phyloP scores from a whole-genome alignment of 140 eudicot genomes.

The Oenanthe javanica region DNA sequence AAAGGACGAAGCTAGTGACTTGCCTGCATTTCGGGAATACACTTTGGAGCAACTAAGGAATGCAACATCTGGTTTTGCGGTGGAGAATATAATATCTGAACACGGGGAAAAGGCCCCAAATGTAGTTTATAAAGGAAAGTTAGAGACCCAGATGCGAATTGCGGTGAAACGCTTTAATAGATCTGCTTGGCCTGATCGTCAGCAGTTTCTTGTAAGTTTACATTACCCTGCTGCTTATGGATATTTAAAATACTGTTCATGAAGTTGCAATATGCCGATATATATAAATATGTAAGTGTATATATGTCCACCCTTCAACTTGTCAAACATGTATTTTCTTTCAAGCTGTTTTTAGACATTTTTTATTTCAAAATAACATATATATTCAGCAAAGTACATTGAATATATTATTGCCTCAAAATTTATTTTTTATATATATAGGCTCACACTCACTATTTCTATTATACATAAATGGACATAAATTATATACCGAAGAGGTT shows the following conservation, averaged over 20 bases:
- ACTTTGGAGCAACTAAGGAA: slow-evolving; percentile 65
- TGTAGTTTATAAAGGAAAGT: slow-evolving; percentile 79
- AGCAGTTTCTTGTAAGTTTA: slow-evolving; percentile 70
- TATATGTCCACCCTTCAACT: not conserved
- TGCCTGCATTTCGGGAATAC: slow-evolving; percentile 65
- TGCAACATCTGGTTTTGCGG: slow-evolving; percentile 85
- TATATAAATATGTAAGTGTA: no score
- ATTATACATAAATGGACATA: not conserved
- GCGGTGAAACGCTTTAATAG: slow-evolving; percentile 86
- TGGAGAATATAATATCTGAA: slow-evolving; percentile 84
- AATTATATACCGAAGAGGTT: not conserved
- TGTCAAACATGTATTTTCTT: not conserved
- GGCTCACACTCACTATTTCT: not conserved
- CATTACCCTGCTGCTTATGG: not conserved
- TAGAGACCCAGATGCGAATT: slow-evolving; percentile 58
- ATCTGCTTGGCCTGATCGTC: slow-evolving; percentile 96
- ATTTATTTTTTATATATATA: not conserved
- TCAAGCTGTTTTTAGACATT: not conserved
- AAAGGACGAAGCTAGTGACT: slow-evolving; percentile 42
- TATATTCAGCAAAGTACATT: not conserved
- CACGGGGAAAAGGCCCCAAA: slow-evolving; percentile 97
- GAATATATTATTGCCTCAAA: no score
- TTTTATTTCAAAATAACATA: not conserved
- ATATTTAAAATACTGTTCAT: not conserved
- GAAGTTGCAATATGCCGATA: not conserved